These are phyloP conservation scores for Zymoseptoria tritici DNA, from an alignment of 2,329 filamentous ascomycete genomes.

Conservation along the genomic window DNA sequence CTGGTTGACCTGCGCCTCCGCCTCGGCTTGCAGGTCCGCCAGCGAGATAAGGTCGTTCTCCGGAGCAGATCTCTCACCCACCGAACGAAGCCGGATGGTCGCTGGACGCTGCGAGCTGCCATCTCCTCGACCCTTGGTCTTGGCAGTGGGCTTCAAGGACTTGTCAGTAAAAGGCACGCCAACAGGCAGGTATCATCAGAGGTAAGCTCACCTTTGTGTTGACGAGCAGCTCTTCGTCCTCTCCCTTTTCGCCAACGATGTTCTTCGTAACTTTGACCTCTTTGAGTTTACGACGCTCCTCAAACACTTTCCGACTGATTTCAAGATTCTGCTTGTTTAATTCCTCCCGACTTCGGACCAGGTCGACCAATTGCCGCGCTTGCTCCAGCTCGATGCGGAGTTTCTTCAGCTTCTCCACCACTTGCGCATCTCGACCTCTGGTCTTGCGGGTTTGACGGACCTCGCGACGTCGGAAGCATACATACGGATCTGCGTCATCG, in stretches of 20 bases:
- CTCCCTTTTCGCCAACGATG: constrained; percentile 73
- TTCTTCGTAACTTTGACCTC: constrained; percentile 79
- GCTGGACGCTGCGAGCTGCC: constrained; percentile 59
- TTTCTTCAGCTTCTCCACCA: constrained; percentile 88
- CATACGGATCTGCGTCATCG: constrained; percentile 93
- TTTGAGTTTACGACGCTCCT: constrained; percentile 74
- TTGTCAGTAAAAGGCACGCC: constrained; percentile 16
- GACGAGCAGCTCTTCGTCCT: constrained; percentile 82
- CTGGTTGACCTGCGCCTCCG: constrained; percentile 68
- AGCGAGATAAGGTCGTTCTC: constrained; percentile 74
- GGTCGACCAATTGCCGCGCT: constrained; percentile 68
- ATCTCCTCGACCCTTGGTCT: constrained; percentile 44
- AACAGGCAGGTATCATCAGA: constrained; percentile 1
- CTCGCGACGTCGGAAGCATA: constrained; percentile 93
- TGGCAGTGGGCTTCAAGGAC: constrained; percentile 37
- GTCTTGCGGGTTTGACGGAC: constrained; percentile 93
- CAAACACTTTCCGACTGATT: constrained; percentile 70
- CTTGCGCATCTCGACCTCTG: constrained; percentile 83
- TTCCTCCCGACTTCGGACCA: constrained; percentile 73
- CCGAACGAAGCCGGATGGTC: constrained; percentile 38
- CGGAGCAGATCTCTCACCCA: constrained; percentile 61
- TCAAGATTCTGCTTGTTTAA: constrained; percentile 69
- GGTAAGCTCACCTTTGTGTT: constrained; percentile 66
- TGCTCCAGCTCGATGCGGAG: constrained; percentile 86
- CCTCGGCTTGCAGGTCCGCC: constrained; percentile 70